Evolutionary conservation across 2,329 filamentous ascomycete species (phyloP).

Genomic region (Calonectria hongkongensis): DNA sequence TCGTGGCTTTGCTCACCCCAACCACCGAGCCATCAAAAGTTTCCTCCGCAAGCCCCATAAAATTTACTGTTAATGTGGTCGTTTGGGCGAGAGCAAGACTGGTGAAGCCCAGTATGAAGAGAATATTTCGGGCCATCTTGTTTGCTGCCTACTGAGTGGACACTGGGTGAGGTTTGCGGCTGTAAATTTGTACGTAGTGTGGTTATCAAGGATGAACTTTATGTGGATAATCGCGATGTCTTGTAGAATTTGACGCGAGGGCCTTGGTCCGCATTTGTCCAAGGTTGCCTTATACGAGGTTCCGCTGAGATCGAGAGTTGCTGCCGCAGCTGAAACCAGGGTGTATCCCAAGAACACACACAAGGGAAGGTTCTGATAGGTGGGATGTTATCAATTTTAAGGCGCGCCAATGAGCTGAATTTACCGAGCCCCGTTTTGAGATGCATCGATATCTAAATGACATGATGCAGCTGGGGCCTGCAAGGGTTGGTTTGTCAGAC

Average conservation of each 20-base stretch:
- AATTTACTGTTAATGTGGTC: not conserved
- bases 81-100: not conserved
- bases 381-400: not conserved
- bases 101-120: not conserved
- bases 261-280: not conserved
- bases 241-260: not conserved
- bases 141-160: not conserved
- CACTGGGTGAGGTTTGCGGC: no score
- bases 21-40: not conserved
- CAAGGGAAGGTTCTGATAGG: no score
- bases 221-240: no score
- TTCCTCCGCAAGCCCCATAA: not conserved
- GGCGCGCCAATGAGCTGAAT: not conserved
- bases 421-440: not conserved
- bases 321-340: not conserved
- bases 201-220: no score
- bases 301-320: not conserved
- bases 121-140: not conserved
- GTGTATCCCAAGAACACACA: not conserved
- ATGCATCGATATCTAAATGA: not conserved
- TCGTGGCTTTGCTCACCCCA: not conserved
- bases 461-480: not conserved
- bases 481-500: not conserved
- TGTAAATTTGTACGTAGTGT: no score
- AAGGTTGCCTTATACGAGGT: not conserved